Evolutionary conservation across 352 stramenopile species (phyloP), one percentile per base, ranked within the genome.

Genomic region (Saprolegnia parasitica): DNA sequence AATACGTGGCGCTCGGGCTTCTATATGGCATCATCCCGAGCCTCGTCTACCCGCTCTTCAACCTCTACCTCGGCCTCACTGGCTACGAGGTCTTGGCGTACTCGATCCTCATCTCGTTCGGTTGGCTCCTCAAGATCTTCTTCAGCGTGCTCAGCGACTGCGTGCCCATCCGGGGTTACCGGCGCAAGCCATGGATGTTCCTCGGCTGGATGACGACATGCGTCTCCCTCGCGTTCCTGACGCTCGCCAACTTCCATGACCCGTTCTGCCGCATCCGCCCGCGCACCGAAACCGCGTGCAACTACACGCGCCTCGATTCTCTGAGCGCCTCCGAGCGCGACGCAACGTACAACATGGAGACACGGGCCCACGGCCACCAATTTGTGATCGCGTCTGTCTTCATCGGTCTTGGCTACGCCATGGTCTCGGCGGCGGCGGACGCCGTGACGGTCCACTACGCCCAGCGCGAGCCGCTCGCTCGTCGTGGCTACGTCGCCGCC

Each of bases 401-500:
- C 15, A 70, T 71, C n/a, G 79, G 65, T 21, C 72, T 72, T 58
- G 78, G 77, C 37, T 80, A 77, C 32, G 72, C 82, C 3, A 64
- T 89, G 39, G 76, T 74, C 9, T 76, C 77, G 55, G 76, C 74
- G 40, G 78, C 73, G 2, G 80, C 74, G 15, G 75, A 79, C 64
- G 81, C 77, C 8, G 64, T 87, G 20, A 65, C 87, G 4, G 79
- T 87, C n/a, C 79, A 87, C 37, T 67, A 87, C 29, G 76, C 80
- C 16, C 80, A 88, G 67, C 79, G 80, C 32, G 80, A 90, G 57
- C 76, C 80, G 0, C 50, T 73, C 9, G 73, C 71, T 29, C 72
- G 67, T 56, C 78, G 82, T 45, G 80, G 80, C 24, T 78, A 75
- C 23, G 65, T 78, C 21, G 68, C 81, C 52, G 75, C 78, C 5